Base-by-base conservation (phyloP, 805 yeast genomes). In the Isabelozyma pseudorhagii region DNA sequence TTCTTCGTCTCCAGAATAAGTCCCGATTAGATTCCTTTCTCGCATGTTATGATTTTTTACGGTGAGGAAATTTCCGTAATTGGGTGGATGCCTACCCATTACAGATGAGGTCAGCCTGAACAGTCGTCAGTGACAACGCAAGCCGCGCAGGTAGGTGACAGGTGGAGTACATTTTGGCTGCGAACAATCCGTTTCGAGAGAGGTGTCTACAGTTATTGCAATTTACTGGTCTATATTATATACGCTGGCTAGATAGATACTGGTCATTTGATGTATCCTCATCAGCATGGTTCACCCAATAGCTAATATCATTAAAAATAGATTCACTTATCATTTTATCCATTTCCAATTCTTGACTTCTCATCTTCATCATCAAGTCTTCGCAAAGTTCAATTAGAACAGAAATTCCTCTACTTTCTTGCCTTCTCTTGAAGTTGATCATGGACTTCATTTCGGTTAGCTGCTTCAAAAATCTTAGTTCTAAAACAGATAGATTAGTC, bases 321-420 rank as follows among this genome's bases (percentile, higher is more conserved):
- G 76, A 67, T 25, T 75, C 71, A n/a, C 87, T 80, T 11, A 80
- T 79, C 14, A 72, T 75, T 54, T 74, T 71, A 57, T 84, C 89
- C 58, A 87, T 65, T 45, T 70, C 75, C 53, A 75, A 64, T 56
- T 89, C 91, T 49, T 84, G 85, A 44, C 78, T 72, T 50, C 79
- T 73, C 71, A 89, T 75, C 50, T 84, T 72, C 15, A 69, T 61
- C 59, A 85, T 85, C 43, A 89, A 69, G 3, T 73, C 65, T 59
- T 89, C 96, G 64, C 97, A 89, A 18, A 90, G 84, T 65, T 90
- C 97, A 34, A 91, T 75, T 39, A 90, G 64, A 5, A 91, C 76
- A 2, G 81, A 73, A 14, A 77, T 68, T 2, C 77, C 78, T 38
- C 67, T 61, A 36, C 62, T 56, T 47, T 70, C 72, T 56, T 78